Conservation (phyloP, 2,329 filamentous ascomycete genomes). For the Alternaria sp. region DNA sequence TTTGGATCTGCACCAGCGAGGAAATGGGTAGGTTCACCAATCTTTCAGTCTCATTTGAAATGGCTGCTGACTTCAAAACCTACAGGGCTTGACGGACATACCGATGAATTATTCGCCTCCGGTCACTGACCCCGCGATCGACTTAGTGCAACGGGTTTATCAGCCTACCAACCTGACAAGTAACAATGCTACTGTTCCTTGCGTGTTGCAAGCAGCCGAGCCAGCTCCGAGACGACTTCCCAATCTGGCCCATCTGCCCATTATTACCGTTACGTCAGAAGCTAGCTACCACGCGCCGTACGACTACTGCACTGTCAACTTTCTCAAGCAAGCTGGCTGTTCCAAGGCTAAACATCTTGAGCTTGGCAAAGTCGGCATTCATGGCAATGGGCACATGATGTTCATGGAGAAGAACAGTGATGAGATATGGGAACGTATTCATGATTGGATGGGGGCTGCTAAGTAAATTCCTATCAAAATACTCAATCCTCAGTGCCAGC, state of each 20-base stretch:
- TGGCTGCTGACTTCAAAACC: neutral
- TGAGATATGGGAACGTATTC: neutral
- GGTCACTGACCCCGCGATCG: neutral
- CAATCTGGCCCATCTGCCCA: slow-evolving; percentile 56
- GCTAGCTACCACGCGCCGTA: slow-evolving; percentile 51
- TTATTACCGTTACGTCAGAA: slow-evolving; percentile 59
- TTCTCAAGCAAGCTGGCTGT: slow-evolving; percentile 52
- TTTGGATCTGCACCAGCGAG: slow-evolving; percentile 2
- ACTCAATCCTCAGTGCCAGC: neutral
- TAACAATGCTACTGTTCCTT: neutral
- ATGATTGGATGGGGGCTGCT: neutral
- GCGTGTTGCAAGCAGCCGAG: slow-evolving; percentile 43
- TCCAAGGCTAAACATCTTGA: slow-evolving; percentile 6
- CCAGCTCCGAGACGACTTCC: slow-evolving; percentile 50
- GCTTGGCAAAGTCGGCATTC: slow-evolving; percentile 7
- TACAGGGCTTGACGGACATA: neutral
- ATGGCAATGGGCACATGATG: slow-evolving; percentile 6
- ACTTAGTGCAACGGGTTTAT: neutral
- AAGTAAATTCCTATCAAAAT: neutral
- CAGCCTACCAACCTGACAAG: slow-evolving; percentile 1
- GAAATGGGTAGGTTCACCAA: neutral
- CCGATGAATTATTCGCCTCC: slow-evolving; percentile 1
- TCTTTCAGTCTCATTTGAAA: neutral
- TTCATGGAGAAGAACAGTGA: slow-evolving; percentile 5
- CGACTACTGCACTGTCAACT: slow-evolving; percentile 61